These are phyloP conservation scores for Cystobasidium tubakii DNA, from an alignment of 768 basidiomycete genomes.

Conservation along the genomic window DNA sequence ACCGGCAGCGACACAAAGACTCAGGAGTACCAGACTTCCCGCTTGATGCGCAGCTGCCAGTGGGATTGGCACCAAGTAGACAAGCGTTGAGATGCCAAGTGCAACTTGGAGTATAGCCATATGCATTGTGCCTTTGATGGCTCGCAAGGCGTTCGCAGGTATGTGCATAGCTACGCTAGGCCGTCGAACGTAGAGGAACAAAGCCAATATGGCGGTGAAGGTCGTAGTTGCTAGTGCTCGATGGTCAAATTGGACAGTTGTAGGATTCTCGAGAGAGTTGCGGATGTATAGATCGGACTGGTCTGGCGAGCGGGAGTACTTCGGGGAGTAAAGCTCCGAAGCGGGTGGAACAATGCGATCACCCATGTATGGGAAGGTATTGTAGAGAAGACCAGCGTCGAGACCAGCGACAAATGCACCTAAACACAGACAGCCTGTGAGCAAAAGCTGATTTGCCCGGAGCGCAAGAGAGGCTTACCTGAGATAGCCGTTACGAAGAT, in stretches of 20 bases:
- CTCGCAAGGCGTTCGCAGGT: constrained; percentile 45
- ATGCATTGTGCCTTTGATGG: constrained; percentile 59
- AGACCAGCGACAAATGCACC: constrained; percentile 97
- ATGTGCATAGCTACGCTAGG: constrained; percentile 39
- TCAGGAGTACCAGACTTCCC: constrained; percentile 81
- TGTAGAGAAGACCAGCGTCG: constrained; percentile 94
- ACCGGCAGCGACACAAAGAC: constrained; percentile 70
- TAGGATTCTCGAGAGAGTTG: constrained; percentile 94
- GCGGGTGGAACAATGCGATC: constrained; percentile 72
- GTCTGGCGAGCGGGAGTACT: constrained; percentile 66
- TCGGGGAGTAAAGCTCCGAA: constrained; percentile 70
- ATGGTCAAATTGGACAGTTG: constrained; percentile 95
- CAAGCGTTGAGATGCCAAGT: constrained; percentile 69
- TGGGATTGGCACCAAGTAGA: constrained; percentile 87
- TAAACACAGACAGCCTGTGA: constrained; percentile 47
- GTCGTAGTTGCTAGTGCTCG: constrained; percentile 69
- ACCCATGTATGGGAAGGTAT: constrained; percentile 96
- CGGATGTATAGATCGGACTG: constrained; percentile 84
- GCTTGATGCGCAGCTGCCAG: constrained; percentile 92
- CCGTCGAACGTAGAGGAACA: constrained; percentile 58
- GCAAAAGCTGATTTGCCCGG: constrained; percentile 11
- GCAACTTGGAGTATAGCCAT: constrained; percentile 62
- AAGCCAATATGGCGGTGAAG: constrained; percentile 49
- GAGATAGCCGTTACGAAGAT: constrained; percentile 89
- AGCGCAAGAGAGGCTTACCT: constrained; percentile 55